These are phyloP conservation scores for Aspergillus ochraceoroseus DNA, from an alignment of 2,329 filamentous ascomycete species.

Conservation along the genomic window DNA sequence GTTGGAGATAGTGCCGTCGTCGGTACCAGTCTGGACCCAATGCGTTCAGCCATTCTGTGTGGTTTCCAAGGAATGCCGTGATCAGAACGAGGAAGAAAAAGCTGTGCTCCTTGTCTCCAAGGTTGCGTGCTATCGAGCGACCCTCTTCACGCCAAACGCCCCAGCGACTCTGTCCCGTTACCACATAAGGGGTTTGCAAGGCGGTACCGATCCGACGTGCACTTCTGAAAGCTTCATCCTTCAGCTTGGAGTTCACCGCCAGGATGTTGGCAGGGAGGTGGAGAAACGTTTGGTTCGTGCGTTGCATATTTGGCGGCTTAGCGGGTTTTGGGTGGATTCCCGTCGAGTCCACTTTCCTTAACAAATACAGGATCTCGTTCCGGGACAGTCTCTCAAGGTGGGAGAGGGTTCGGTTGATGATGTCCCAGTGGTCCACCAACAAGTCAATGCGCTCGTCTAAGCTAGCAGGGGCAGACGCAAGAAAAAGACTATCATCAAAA, in stretches of 20 bases:
- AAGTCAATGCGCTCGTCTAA: conserved; percentile 53
- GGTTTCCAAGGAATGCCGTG: conserved; percentile 56
- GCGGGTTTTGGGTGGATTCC: conserved; percentile 41
- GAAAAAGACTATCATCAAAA: conserved; percentile 41
- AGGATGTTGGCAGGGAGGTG: conserved; percentile 50
- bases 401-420: conserved; percentile 53
- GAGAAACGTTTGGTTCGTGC: conserved; percentile 47
- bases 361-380: conserved; percentile 48
- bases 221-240: conserved; percentile 45
- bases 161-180: conserved; percentile 56
- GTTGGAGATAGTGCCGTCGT: conserved; percentile 49
- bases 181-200: conserved; percentile 53
- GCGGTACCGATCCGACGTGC: conserved; percentile 51
- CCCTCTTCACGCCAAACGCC: conserved; percentile 59
- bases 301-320: conserved; percentile 47
- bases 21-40: conserved; percentile 53
- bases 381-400: conserved; percentile 51
- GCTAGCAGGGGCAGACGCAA: conserved; percentile 46
- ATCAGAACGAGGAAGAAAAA: conserved; percentile 57
- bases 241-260: conserved; percentile 43
- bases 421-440: conserved; percentile 56
- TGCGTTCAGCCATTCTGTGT: conserved; percentile 56
- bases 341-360: conserved; percentile 46
- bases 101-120: conserved; percentile 54
- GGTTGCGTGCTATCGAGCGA: conserved; percentile 52